Base-by-base conservation (phyloP, 2,329 filamentous ascomycete species). In the Aspergillus aculeatinus region DNA sequence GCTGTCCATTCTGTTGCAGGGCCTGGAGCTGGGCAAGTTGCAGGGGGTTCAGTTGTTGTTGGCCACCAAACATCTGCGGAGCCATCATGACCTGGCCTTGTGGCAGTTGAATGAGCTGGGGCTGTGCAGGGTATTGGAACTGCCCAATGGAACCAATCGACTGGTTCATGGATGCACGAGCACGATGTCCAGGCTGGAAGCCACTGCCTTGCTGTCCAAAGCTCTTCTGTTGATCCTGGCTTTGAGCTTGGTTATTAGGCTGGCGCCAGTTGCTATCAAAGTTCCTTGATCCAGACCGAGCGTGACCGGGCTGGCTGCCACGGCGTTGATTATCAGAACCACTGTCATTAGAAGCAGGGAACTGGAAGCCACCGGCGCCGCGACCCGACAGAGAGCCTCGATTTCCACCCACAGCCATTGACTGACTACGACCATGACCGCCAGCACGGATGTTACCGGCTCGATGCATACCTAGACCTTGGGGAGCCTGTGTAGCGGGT, bases 261-360 rank as follows among this genome's bases (percentile, higher is more conserved):
- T 92, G 96, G 70, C 95, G 90, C 95, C 95, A 99, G 79, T 99
- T 99, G 70, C 93, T 89, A 68, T 99, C 95, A 72, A 98, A 98
- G 79, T 98, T 99, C 64, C 95, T 88, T 25, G 95, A 99, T 11
- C 86, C 86, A 33, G 88, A 89, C 63, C 95, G 87, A 64, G 86
- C 88, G 74, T 99, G 95, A 59, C 91, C 89, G 48, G 76, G 70
- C 66, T 86, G 84, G 69, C 89, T 90, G 68, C 89, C 88, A 68
- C 91, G 90, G 63, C 91, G 89, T 67, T 87, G 83, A 72, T 92
- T 90, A 67, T 95, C 91, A 14, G 79, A 72, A 7, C 58, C 64
- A 80, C 89, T 82, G 63, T 81, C 81, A 19, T 79, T 81, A 53
- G 81, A 74, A 68, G 81, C 77, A 53, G 87, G 87, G 72, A 90